A percentile compares a stretch with the other conserved stretches of the same genome.
These are phyloP conservation scores for Arachnomyces sp. DNA, from an alignment of 2,329 filamentous ascomycete genomes.

Conservation along the genomic window DNA sequence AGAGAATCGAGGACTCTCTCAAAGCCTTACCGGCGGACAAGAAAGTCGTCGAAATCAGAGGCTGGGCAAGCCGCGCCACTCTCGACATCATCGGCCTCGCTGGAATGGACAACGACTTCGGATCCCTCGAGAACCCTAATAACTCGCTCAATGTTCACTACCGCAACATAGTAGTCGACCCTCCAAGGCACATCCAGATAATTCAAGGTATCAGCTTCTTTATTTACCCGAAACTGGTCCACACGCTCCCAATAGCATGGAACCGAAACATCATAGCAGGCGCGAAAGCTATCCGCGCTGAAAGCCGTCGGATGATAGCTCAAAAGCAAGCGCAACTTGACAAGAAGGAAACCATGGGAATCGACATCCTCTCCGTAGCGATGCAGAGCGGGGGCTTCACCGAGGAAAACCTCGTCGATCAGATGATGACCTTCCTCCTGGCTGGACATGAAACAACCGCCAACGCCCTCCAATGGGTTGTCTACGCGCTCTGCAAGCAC, in stretches of 20 bases:
- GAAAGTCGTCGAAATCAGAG: constrained; percentile 47
- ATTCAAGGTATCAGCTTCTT: constrained; percentile 48
- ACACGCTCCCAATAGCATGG: constrained; percentile 57
- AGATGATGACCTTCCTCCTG: constrained; percentile 83
- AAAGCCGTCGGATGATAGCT: constrained; percentile 60
- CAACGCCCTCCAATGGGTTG: constrained; percentile 64
- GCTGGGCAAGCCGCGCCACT: constrained; percentile 60
- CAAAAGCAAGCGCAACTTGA: constrained; percentile 56
- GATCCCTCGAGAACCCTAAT: constrained; percentile 52
- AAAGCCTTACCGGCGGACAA: constrained; percentile 26
- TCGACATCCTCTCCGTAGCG: constrained; percentile 75
- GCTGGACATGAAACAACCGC: constrained; percentile 77
- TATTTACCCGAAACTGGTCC: constrained; percentile 54
- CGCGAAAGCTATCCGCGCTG: constrained; percentile 51
- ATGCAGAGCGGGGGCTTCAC: constrained; percentile 65
- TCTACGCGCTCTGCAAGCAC: constrained; percentile 60
- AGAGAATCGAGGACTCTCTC: constrained; percentile 46
- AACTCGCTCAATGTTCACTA: constrained; percentile 46
- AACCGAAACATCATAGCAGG: constrained; percentile 58
- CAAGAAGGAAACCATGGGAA: constrained; percentile 40
- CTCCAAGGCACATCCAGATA: constrained; percentile 1
- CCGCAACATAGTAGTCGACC: constrained; percentile 18
- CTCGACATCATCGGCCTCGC: constrained; percentile 69
- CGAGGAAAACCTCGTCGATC: constrained; percentile 74
- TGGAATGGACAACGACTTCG: constrained; percentile 63